Percentiles rank a stretch among this genome's conserved stretches.
These are phyloP conservation scores for Pisolithus microcarpus DNA, from an alignment of 768 basidiomycete species.

Conservation along the genomic window DNA sequence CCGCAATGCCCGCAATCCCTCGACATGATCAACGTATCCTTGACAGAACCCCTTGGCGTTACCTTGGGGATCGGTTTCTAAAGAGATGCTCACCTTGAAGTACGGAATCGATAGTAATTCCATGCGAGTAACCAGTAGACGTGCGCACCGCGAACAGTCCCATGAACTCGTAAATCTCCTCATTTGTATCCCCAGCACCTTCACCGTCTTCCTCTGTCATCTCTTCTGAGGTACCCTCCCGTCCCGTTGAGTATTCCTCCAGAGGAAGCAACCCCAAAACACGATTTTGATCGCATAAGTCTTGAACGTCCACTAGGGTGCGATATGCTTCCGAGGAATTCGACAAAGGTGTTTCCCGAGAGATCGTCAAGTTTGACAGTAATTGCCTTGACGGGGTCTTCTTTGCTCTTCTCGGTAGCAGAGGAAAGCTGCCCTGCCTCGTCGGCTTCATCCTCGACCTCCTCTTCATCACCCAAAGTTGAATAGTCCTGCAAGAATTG, in stretches of 20 bases:
- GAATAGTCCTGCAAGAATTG: constrained; percentile 90
- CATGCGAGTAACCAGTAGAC: constrained; percentile 80
- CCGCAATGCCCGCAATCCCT: constrained; percentile 94
- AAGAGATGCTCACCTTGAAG: constrained; percentile 34
- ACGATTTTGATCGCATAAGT: constrained; percentile 81
- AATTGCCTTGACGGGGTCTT: constrained; percentile 49
- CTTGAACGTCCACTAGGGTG: constrained; percentile 62
- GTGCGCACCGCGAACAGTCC: constrained; percentile 80
- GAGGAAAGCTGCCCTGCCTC: constrained; percentile 19
- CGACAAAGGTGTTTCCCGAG: constrained; percentile 93
- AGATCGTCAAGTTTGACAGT: constrained; percentile 41
- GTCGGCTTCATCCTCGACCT: constrained; percentile 40
- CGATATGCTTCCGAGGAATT: constrained; percentile 73
- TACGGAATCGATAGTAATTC: constrained; percentile 96
- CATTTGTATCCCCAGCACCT: constrained; percentile 34
- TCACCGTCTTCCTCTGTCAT: constrained; percentile 6
- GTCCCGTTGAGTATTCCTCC: constrained; percentile 22
- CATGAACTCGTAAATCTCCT: constrained; percentile 86
- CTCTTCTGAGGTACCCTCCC: not conserved
- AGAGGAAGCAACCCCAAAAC: constrained; percentile 62
- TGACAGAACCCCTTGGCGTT: not conserved
- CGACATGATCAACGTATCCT: constrained; percentile 98
- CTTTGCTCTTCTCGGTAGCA: constrained; percentile 28
- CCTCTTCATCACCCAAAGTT: constrained; percentile 53
- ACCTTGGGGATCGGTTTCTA: not conserved